A percentile compares a stretch with the other conserved stretches of the same genome.
Conservation (phyloP, 2,329 filamentous ascomycete species). For the Verticillium isaacii region DNA sequence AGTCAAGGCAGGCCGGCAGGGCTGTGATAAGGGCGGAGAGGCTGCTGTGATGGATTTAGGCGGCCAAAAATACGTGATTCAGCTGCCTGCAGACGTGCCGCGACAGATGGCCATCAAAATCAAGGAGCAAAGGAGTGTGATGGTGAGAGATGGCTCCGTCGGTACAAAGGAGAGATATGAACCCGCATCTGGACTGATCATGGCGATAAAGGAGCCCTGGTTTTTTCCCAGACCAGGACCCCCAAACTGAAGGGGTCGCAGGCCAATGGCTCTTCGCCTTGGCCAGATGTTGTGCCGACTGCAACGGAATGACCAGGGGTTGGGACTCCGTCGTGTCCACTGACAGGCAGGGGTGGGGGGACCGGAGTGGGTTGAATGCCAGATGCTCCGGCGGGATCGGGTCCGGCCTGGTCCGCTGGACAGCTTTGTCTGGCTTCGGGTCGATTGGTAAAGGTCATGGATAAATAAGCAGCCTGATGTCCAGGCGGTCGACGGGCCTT, state of each 20-base stretch:
- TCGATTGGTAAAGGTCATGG: neutral
- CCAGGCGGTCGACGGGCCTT: neutral
- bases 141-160: too few relatives aligned
- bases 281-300: neutral
- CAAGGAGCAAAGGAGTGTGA: too few relatives aligned
- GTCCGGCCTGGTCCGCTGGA: neutral
- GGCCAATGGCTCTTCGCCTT: neutral
- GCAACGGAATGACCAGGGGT: neutral
- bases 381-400: neutral
- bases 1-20: neutral
- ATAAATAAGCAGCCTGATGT: neutral
- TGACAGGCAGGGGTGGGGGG: neutral
- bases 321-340: neutral
- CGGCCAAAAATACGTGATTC: too few relatives aligned
- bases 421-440: neutral
- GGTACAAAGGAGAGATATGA: too few relatives aligned
- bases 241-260: neutral
- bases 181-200: neutral
- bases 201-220: neutral
- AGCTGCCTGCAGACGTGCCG: too few relatives aligned
- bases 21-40: neutral
- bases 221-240: neutral
- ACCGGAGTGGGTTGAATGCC: neutral
- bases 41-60: too few relatives aligned
- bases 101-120: too few relatives aligned